phyloP scores from a whole-genome alignment of 129 eudicot genomes.

The Smallanthus sonchifolius region DNA sequence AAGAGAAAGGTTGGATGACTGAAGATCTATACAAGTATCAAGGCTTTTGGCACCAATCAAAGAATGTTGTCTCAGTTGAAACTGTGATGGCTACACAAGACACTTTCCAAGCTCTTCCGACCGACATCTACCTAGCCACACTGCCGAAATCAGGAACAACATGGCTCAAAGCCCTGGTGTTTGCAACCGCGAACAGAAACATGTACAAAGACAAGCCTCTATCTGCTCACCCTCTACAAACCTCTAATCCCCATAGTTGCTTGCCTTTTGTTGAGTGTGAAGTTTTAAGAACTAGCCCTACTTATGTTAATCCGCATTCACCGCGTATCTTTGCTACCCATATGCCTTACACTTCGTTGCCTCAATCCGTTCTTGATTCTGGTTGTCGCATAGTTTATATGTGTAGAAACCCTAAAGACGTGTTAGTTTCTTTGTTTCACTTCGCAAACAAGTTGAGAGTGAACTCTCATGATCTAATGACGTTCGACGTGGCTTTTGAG shows the following conservation, averaged over 20 bases:
- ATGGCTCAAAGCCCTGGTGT: constrained; percentile 42
- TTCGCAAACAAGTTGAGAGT: constrained; percentile 34
- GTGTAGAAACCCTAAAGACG: constrained; percentile 58
- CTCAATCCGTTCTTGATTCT: constrained; percentile 27
- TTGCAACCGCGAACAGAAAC: constrained; percentile 22
- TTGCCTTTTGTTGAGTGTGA: constrained; percentile 26
- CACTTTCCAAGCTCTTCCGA: constrained; percentile 22
- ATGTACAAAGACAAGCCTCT: background rate
- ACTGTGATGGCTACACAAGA: constrained; percentile 24
- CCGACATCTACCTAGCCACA: constrained; percentile 30
- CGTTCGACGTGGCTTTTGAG: constrained; percentile 28
- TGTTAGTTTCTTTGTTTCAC: constrained; percentile 45
- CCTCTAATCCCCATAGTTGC: constrained; percentile 32
- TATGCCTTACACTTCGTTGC: constrained; percentile 31
- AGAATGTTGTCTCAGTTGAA: constrained; percentile 2
- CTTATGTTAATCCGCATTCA: background rate
- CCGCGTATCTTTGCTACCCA: constrained; percentile 32
- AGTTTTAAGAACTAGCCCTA: constrained; percentile 17
- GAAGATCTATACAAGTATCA: constrained; percentile 26
- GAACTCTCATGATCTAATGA: background rate
- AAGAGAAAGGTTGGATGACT: constrained; percentile 31
- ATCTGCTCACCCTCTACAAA: constrained; percentile 31
- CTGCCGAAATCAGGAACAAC: constrained; percentile 41
- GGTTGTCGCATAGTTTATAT: constrained; percentile 38
- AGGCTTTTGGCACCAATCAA: constrained; percentile 40